Evolutionary conservation across 2,329 filamentous ascomycete species (phyloP).

Genomic region (Aspergillus unguis): DNA sequence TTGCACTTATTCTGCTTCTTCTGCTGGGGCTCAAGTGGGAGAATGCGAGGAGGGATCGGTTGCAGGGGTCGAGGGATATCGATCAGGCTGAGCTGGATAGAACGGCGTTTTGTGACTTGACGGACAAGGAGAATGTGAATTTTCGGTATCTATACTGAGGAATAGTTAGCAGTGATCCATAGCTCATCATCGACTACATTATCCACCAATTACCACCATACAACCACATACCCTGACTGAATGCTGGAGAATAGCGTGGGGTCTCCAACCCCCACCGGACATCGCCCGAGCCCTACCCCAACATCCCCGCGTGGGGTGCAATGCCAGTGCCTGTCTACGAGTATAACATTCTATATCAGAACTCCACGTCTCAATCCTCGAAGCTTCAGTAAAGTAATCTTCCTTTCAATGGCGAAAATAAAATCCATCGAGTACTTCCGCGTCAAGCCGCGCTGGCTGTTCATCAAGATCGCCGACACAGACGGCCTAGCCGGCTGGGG

Average conservation of each 20-base stretch:
- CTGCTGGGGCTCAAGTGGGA: slow-evolving; percentile 48
- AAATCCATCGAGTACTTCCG: slow-evolving; percentile 69
- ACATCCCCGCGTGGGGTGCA: too few relatives aligned
- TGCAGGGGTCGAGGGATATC: slow-evolving; percentile 47
- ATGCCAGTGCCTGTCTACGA: too few relatives aligned
- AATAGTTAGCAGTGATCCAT: too few relatives aligned
- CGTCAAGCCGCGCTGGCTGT: slow-evolving; percentile 72
- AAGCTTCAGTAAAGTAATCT: not conserved
- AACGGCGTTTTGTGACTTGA: slow-evolving; percentile 55
- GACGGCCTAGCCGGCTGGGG: slow-evolving; percentile 67
- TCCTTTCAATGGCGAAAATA: slow-evolving; percentile 58
- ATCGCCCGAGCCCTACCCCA: too few relatives aligned
- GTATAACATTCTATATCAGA: too few relatives aligned
- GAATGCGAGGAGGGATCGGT: slow-evolving; percentile 49
- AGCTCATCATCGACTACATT: too few relatives aligned
- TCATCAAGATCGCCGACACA: slow-evolving; percentile 74
- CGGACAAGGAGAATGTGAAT: slow-evolving; percentile 53
- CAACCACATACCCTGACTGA: too few relatives aligned
- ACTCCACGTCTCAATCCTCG: too few relatives aligned
- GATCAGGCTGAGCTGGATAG: slow-evolving; percentile 47
- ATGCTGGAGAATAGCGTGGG: too few relatives aligned
- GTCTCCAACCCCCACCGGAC: too few relatives aligned
- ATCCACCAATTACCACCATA: too few relatives aligned
- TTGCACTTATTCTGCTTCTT: slow-evolving; percentile 44
- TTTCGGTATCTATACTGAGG: too few relatives aligned